phyloP scores from a whole-genome alignment of 2,329 filamentous ascomycete species.

The Paraconiothyrium sp. region DNA sequence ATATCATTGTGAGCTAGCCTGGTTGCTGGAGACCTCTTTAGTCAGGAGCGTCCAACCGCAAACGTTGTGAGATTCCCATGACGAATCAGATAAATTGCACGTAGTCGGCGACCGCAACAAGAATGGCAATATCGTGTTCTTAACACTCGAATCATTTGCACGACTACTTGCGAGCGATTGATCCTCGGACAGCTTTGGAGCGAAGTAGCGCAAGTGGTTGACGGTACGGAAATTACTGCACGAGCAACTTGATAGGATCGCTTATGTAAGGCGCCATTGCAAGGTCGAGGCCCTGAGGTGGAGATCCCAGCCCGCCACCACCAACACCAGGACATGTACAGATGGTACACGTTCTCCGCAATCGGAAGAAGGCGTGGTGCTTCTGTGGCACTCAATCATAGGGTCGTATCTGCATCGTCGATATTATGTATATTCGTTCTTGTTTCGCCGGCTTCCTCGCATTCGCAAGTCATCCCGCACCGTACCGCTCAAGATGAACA shows the following conservation, averaged over 20 bases:
- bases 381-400: background rate
- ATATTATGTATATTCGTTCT: background rate
- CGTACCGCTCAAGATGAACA: background rate
- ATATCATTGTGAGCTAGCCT: background rate
- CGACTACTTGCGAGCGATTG: background rate
- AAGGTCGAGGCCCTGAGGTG: background rate
- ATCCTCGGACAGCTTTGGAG: background rate
- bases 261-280: background rate
- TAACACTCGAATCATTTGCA: background rate
- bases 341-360: too few relatives aligned
- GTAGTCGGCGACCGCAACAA: background rate
- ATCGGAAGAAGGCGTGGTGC: background rate
- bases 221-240: background rate
- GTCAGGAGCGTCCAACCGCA: background rate
- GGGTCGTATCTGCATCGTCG: background rate
- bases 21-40: background rate
- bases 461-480: background rate
- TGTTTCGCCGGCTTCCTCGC: background rate
- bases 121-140: background rate
- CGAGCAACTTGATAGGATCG: background rate
- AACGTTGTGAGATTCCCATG: background rate
- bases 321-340: background rate
- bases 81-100: background rate
- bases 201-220: background rate
- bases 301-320: background rate